phyloP scores from a whole-genome alignment of 257 asterid genomes.

The Fraxinus pennsylvanica region DNA sequence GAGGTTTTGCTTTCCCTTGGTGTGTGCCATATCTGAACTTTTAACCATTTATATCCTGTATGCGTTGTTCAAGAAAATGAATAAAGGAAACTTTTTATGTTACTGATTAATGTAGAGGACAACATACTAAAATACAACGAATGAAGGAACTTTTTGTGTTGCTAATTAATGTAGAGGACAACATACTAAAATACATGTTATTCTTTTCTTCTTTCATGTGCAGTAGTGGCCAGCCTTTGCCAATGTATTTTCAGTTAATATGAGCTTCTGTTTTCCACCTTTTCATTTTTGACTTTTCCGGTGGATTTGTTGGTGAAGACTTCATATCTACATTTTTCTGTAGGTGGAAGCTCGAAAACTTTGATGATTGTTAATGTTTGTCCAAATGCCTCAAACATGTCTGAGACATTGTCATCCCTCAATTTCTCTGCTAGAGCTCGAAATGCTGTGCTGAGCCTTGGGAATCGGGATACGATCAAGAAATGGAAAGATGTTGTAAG shows the following conservation, averaged over 20 bases:
- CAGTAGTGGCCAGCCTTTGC: slow-evolving; percentile 9
- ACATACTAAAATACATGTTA: slow-evolving; percentile 7
- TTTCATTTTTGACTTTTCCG: slow-evolving; percentile 9
- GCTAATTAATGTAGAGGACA: slow-evolving; percentile 1
- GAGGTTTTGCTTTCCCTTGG: neutral
- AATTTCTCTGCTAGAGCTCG: slow-evolving; percentile 93
- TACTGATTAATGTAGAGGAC: slow-evolving; percentile 2
- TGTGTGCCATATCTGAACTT: neutral
- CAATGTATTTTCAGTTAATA: slow-evolving; percentile 5
- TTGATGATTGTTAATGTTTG: slow-evolving; percentile 80
- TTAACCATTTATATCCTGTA: neutral
- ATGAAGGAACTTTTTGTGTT: slow-evolving; percentile 1
- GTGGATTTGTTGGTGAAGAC: slow-evolving; percentile 11
- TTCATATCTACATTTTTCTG: slow-evolving; percentile 31
- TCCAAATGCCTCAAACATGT: slow-evolving; percentile 67
- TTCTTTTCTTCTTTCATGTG: slow-evolving; percentile 25
- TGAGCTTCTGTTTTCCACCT: slow-evolving; percentile 8
- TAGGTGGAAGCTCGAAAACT: slow-evolving; percentile 94
- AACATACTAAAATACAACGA: slow-evolving; percentile 5
- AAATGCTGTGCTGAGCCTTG: slow-evolving; percentile 81
- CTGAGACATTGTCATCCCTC: slow-evolving; percentile 87
- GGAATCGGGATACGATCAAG: slow-evolving; percentile 89
- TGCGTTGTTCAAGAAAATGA: neutral
- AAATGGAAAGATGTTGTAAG: slow-evolving; percentile 98
- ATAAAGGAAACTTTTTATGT: slow-evolving; percentile 1